These are phyloP conservation scores for Xylaria sp. DNA, from an alignment of 2,329 filamentous ascomycete species.

Conservation along the genomic window DNA sequence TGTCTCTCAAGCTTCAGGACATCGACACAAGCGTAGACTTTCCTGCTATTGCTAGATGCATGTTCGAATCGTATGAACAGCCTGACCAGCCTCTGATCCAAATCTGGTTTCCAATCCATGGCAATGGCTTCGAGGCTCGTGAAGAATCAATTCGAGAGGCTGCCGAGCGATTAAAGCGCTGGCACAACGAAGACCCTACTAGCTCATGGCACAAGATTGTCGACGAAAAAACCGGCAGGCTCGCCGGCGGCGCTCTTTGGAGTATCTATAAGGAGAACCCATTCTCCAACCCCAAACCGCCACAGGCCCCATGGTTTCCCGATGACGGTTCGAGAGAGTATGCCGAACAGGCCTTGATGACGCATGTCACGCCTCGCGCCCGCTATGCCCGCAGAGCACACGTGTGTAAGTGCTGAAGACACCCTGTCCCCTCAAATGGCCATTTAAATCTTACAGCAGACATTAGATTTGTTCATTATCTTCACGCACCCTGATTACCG, in stretches of 20 bases:
- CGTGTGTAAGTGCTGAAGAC: conserved; percentile 40
- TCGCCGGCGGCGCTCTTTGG: conserved; percentile 32
- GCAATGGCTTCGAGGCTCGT: conserved; percentile 35
- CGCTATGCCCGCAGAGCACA: conserved; percentile 40
- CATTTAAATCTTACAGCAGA: neutral
- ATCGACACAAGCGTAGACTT: conserved; percentile 15
- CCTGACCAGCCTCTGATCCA: conserved; percentile 16
- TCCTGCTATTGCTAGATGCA: conserved; percentile 11
- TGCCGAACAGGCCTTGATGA: conserved; percentile 39
- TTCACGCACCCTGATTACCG: conserved; percentile 46
- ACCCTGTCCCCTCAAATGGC: neutral
- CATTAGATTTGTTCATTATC: conserved; percentile 36
- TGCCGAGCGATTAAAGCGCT: conserved; percentile 29
- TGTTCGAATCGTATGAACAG: conserved; percentile 23
- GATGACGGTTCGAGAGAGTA: conserved; percentile 44
- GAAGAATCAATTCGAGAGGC: conserved; percentile 44
- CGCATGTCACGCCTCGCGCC: conserved; percentile 32
- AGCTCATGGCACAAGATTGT: conserved; percentile 36
- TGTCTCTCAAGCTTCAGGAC: conserved; percentile 12
- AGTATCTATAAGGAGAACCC: conserved; percentile 46
- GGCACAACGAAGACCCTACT: conserved; percentile 30
- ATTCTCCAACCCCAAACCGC: conserved; percentile 37
- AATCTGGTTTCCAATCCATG: conserved; percentile 41
- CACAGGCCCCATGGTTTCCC: conserved; percentile 50
- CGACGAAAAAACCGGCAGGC: conserved; percentile 27